A percentile compares a stretch with the other conserved stretches of the same genome.
These are phyloP conservation scores for Hypoxylon sp. DNA, from an alignment of 2,329 filamentous ascomycete genomes.

Conservation along the genomic window DNA sequence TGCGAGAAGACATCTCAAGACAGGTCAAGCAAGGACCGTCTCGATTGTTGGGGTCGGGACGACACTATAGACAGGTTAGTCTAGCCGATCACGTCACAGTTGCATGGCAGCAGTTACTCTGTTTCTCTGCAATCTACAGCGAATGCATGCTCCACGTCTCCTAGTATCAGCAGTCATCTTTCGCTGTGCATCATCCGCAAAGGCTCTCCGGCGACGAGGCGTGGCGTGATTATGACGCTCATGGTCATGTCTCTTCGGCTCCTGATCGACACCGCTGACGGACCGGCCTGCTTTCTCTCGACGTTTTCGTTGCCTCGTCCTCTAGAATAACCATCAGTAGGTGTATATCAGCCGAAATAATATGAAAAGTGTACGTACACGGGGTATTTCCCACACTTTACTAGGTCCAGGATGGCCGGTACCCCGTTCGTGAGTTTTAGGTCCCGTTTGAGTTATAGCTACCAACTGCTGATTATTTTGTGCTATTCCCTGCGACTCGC, in stretches of 20 bases:
- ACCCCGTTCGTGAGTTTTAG: not conserved
- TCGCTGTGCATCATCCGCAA: not conserved
- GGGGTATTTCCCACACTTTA: slow-evolving; percentile 5
- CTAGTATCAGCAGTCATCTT: slow-evolving; percentile 2
- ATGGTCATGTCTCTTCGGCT: no score
- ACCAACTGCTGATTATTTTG: not conserved
- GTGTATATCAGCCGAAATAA: no score
- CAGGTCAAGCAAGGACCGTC: slow-evolving; percentile 3
- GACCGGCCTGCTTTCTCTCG: not conserved
- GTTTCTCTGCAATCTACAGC: slow-evolving; percentile 3
- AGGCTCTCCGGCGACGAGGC: slow-evolving; percentile 3
- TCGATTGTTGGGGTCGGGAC: not conserved
- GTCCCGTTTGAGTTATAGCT: not conserved
- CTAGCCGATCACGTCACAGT: no score
- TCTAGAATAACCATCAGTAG: no score
- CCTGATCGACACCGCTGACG: not conserved
- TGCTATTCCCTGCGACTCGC: not conserved
- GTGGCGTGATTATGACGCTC: no score
- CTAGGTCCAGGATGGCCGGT: not conserved
- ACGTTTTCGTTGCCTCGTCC: slow-evolving; percentile 1
- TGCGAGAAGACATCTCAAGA: slow-evolving; percentile 2
- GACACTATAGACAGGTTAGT: slow-evolving; percentile 1
- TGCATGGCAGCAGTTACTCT: not conserved
- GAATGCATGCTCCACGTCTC: not conserved
- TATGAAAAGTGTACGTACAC: not conserved